Percentiles rank a stretch among this genome's conserved stretches.
Conservation (phyloP, 179 eudicot genomes). For the Actinidia polygama region DNA sequence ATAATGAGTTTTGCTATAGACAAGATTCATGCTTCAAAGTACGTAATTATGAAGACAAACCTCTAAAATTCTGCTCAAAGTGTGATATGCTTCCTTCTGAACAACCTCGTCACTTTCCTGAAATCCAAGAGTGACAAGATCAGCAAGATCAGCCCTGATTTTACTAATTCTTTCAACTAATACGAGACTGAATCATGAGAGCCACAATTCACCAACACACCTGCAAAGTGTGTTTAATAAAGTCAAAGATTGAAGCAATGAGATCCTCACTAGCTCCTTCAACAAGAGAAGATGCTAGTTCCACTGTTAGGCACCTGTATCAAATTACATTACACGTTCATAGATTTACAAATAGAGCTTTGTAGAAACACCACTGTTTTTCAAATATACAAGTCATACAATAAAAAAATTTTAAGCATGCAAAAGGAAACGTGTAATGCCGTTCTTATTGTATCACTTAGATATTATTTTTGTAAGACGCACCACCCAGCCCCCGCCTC, state of each 20-base stretch:
- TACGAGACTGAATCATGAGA: background rate
- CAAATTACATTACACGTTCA: background rate
- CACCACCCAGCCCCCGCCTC: too few species aligned
- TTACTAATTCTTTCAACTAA: background rate
- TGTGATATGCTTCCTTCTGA: conserved; percentile 65
- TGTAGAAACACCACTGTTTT: background rate
- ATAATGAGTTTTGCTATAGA: background rate
- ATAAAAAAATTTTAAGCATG: background rate
- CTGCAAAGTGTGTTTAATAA: conserved; percentile 65
- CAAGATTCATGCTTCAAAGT: background rate
- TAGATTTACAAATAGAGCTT: background rate
- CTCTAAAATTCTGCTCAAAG: conserved; percentile 76
- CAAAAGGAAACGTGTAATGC: background rate
- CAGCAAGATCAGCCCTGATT: background rate
- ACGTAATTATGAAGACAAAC: conserved; percentile 37
- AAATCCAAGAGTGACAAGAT: conserved; percentile 21
- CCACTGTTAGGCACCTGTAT: conserved; percentile 66
- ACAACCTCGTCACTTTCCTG: conserved; percentile 54
- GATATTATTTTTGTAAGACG: too few species aligned
- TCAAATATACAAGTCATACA: background rate
- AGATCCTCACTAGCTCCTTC: conserved; percentile 80
- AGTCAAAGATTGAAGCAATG: conserved; percentile 49
- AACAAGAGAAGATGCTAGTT: conserved; percentile 68
- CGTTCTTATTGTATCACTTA: background rate
- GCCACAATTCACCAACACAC: conserved; percentile 33